phyloP scores from a whole-genome alignment of 202 grass and related monocot genomes.

The Panicum virgatum region DNA sequence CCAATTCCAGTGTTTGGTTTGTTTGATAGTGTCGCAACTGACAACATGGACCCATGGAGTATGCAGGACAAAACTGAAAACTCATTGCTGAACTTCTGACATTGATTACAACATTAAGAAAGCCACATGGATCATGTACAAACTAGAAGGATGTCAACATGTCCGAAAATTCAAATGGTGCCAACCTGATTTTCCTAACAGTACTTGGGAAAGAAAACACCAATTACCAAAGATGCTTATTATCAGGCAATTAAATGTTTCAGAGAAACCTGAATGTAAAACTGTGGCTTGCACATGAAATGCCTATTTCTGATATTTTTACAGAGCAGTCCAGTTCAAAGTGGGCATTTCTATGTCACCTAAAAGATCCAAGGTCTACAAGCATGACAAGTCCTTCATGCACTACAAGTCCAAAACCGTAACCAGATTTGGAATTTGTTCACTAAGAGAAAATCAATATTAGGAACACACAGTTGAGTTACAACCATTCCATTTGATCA shows the following conservation, averaged over 20 bases:
- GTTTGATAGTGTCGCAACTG: background rate
- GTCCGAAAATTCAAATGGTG: background rate
- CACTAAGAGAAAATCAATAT: too few species aligned
- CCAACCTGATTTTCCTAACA: background rate
- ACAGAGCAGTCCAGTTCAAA: too few species aligned
- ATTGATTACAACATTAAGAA: background rate
- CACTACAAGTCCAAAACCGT: too few species aligned
- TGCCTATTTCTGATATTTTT: too few species aligned
- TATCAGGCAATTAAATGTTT: too few species aligned
- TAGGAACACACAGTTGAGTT: background rate
- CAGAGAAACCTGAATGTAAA: too few species aligned
- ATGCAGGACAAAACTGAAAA: background rate
- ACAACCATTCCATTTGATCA: background rate
- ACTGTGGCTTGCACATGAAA: too few species aligned
- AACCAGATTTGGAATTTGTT: too few species aligned
- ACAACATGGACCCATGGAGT: background rate
- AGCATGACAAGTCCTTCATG: too few species aligned
- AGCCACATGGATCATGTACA: background rate
- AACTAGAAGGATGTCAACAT: conserved; percentile 6
- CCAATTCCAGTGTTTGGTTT: background rate
- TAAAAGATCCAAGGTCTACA: too few species aligned
- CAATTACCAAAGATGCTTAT: background rate
- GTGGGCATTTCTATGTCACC: too few species aligned
- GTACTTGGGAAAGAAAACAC: background rate
- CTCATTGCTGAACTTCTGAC: background rate